Conservation (phyloP, 2,329 filamentous ascomycete species). For the Trichoderma brevicompactum region DNA sequence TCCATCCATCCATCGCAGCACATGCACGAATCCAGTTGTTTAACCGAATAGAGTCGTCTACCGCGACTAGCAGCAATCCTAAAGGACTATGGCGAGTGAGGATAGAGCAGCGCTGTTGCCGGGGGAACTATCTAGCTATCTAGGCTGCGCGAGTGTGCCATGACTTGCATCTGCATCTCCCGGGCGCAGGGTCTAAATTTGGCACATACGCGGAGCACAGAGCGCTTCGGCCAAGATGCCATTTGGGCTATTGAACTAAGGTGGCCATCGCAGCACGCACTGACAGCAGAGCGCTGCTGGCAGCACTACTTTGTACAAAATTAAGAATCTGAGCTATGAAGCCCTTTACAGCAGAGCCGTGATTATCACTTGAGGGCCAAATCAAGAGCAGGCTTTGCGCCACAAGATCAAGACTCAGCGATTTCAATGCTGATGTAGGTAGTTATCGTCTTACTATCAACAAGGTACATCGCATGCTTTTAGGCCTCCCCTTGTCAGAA, state of each 20-base stretch:
- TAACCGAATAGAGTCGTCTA: neutral
- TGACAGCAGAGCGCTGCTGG: neutral
- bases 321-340: neutral
- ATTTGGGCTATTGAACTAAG: neutral
- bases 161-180: constrained; percentile 17
- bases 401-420: constrained; percentile 6
- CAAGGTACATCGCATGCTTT: constrained; percentile 38
- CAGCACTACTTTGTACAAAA: no score
- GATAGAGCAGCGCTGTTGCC: neutral
- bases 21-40: neutral
- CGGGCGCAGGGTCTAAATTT: constrained; percentile 6
- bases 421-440: constrained; percentile 18
- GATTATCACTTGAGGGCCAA: neutral
- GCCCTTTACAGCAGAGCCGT: neutral
- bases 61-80: neutral
- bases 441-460: constrained; percentile 46
- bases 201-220: neutral
- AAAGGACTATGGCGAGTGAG: neutral
- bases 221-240: neutral
- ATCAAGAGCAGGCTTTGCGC: neutral
- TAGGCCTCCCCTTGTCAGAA: constrained; percentile 31
- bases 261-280: no score
- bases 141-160: neutral
- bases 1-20: neutral
- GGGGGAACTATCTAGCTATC: neutral